Base-by-base conservation (phyloP, 768 basidiomycete species). In the Pleurotus djamor region DNA sequence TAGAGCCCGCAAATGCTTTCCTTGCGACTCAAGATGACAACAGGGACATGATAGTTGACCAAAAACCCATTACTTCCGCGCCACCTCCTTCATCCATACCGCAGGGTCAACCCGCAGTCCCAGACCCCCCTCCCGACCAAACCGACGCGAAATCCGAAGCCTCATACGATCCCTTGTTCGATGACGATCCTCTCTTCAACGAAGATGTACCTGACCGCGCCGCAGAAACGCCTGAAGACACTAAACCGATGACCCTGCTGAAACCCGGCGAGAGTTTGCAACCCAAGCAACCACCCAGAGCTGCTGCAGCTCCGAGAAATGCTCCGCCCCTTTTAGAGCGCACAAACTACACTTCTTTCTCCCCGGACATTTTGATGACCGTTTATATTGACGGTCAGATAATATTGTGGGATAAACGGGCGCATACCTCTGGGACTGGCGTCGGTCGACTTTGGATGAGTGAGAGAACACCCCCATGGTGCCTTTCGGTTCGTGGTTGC, bases 381-480 rank as follows among this genome's bases (percentile, higher is more conserved):
- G 88, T 92, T 34, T 88, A 87, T 7, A 89, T 96, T 64, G 96
- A 98, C 65, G 96, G 97, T 1, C 92, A 96, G 68, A 83, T 98
- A 13, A 83, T 95, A 49, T 71, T 99, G 10, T 96, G 96, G 90
- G 96, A 99, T 69, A 83, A 88, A 67, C 78, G 96, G 63, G 84
- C 83, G 36, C 77, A 87, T 57, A 78, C 79, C 5, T 74, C 82
- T 41, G 86, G 88, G 33, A 76, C 33, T 5, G 91, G 94, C 5
- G 90, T 94, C 1, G 94, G 94, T 34, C 78, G 94, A 64, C 74
- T 98, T 57, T 90, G 89, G 84, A 86, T 93, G 79, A 89, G 87
- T 66, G 95, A 96, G 63, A 94, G 92, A 73, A 93, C 92, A 17
- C 94, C 94, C 34, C 94, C 93, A 9, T 98, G 95, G 94, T 97